These are phyloP conservation scores for Naematelia encephala DNA, from an alignment of 768 basidiomycete species.

Conservation along the genomic window DNA sequence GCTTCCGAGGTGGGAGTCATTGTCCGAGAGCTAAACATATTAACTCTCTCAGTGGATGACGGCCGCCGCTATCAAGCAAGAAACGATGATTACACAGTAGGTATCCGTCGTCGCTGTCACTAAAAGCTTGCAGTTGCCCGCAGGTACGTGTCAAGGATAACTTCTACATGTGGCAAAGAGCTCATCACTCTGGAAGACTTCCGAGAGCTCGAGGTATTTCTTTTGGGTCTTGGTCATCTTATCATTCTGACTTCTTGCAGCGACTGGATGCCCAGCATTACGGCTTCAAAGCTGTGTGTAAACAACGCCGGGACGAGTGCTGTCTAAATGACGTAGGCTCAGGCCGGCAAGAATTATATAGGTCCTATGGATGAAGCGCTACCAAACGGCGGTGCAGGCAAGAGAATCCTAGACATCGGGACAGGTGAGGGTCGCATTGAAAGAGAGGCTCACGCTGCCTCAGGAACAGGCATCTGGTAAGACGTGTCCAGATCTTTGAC, in stretches of 20 bases:
- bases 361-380: slow-evolving; percentile 16
- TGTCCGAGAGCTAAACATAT: too few relatives aligned
- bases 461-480: slow-evolving; percentile 24
- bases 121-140: too few relatives aligned
- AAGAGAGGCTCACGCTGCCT: not conserved
- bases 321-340: too few relatives aligned
- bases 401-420: slow-evolving; percentile 18
- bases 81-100: not conserved
- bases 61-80: slow-evolving; percentile 1
- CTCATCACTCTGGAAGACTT: too few relatives aligned
- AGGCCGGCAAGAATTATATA: slow-evolving; percentile 17
- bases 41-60: slow-evolving; percentile 4
- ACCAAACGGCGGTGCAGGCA: not conserved
- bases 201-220: slow-evolving; percentile 13
- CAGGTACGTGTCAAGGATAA: too few relatives aligned
- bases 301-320: too few relatives aligned
- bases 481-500: slow-evolving; percentile 1
- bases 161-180: too few relatives aligned
- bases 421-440: slow-evolving; percentile 12
- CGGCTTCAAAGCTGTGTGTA: slow-evolving; percentile 20
- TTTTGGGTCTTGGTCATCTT: too few relatives aligned
- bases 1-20: too few relatives aligned
- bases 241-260: not conserved
- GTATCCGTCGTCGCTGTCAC: too few relatives aligned
- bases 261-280: slow-evolving; percentile 20